Evolutionary conservation across 1,139 yeast genomes (phyloP).

Genomic region (Petasospora fabianii): DNA sequence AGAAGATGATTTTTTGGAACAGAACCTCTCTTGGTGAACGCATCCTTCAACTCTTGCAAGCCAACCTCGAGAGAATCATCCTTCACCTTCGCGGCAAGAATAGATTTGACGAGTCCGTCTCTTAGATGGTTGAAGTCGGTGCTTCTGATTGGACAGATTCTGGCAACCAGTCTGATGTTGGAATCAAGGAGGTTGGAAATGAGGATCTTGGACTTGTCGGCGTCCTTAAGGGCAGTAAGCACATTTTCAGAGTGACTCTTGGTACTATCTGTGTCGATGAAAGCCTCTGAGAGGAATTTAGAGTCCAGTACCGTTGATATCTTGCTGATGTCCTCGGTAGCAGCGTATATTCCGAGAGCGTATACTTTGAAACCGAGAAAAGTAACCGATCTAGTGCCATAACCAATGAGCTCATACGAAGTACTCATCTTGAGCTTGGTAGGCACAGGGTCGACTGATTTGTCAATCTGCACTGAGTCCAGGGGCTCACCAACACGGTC

Average conservation of each 20-base stretch:
- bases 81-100: constrained; percentile 32
- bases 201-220: constrained; percentile 50
- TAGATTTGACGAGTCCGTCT: constrained; percentile 83
- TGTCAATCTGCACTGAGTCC: constrained; percentile 21
- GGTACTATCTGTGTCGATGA: constrained; percentile 30
- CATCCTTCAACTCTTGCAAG: constrained; percentile 49
- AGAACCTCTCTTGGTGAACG: constrained; percentile 52
- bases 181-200: constrained; percentile 53
- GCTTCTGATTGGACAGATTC: constrained; percentile 82
- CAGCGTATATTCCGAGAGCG: constrained; percentile 77
- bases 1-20: constrained; percentile 62
- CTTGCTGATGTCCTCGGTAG: constrained; percentile 49
- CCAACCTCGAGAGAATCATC: constrained; percentile 43
- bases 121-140: constrained; percentile 86
- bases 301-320: constrained; percentile 46
- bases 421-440: constrained; percentile 11
- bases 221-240: constrained; percentile 53
- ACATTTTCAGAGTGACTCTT: constrained; percentile 46
- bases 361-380: constrained; percentile 82
- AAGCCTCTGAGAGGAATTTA: constrained; percentile 32
- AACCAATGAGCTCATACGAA: constrained; percentile 50
- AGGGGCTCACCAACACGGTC: constrained; percentile 3
- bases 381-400: constrained; percentile 80
- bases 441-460: constrained; percentile 26
- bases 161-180: constrained; percentile 61